Evolutionary conservation across 306 rosid species (phyloP).

Genomic region (Cicer bijugum): DNA sequence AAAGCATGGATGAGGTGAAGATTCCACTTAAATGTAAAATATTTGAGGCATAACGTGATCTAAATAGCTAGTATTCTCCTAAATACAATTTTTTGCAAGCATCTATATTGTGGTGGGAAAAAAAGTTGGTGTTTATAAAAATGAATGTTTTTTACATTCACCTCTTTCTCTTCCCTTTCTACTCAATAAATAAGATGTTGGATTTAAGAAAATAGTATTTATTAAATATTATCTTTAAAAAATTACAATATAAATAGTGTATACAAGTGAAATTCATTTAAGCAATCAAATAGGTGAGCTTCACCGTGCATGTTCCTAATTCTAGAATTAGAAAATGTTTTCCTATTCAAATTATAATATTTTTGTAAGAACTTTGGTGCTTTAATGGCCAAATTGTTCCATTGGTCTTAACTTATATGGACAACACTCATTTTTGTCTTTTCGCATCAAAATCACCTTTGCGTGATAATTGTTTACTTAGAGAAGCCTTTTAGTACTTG

Average conservation of each 20-base stretch:
- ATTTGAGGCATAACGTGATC: background rate
- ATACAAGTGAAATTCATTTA: no score
- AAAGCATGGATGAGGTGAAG: constrained; percentile 19
- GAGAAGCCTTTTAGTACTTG: constrained; percentile 2
- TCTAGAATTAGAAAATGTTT: background rate
- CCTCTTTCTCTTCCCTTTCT: no score
- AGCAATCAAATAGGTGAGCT: no score
- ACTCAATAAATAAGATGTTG: no score
- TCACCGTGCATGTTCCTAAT: no score
- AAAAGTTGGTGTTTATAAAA: no score
- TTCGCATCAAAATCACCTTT: background rate
- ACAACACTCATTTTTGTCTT: background rate
- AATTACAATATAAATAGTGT: no score
- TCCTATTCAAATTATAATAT: background rate
- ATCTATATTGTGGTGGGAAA: no score
- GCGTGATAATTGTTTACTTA: background rate
- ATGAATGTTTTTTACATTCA: no score
- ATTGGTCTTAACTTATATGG: background rate
- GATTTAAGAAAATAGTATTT: no score
- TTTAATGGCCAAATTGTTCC: background rate
- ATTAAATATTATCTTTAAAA: no score
- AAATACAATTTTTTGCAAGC: no score
- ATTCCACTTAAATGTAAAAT: constrained; percentile 14
- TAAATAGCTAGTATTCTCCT: background rate
- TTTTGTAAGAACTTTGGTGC: background rate